phyloP scores from a whole-genome alignment of 495 filamentous ascomycete genomes.

The Polyplosphaeria fusca region DNA sequence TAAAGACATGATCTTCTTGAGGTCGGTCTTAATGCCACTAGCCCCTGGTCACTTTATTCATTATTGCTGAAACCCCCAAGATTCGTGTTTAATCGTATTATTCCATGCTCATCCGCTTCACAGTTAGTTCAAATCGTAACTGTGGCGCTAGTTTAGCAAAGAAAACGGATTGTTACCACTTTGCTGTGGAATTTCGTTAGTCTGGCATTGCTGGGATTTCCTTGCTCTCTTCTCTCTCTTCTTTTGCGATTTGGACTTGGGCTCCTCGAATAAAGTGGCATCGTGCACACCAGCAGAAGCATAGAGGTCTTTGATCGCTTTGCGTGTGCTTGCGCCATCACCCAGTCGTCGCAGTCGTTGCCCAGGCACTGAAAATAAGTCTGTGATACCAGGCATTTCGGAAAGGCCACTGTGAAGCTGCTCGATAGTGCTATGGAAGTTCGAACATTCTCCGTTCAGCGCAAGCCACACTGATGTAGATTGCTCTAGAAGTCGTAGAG shows the following conservation, averaged over 20 bases:
- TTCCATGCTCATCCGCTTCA: too few relatives aligned
- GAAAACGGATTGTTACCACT: constrained; percentile 4
- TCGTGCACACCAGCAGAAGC: constrained; percentile 1
- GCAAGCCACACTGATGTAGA: constrained; percentile 19
- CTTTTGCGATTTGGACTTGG: constrained; percentile 9
- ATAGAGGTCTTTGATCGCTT: constrained; percentile 12
- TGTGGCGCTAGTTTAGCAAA: neutral
- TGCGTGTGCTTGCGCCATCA: neutral
- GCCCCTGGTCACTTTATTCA: too few relatives aligned
- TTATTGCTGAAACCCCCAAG: too few relatives aligned
- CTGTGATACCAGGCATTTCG: constrained; percentile 6
- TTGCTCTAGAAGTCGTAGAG: constrained; percentile 23
- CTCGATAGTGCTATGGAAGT: neutral
- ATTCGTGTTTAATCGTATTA: too few relatives aligned
- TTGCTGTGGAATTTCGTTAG: neutral
- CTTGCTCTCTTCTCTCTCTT: constrained; percentile 14
- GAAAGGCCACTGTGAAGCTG: neutral
- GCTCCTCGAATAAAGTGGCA: neutral
- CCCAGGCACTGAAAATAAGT: constrained; percentile 9
- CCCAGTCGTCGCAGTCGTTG: neutral
- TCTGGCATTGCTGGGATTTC: neutral
- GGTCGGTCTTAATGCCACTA: too few relatives aligned
- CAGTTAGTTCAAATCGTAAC: too few relatives aligned
- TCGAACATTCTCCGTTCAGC: neutral
- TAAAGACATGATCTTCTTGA: too few relatives aligned